Evolutionary conservation across 83 land plant species (phyloP).

Genomic region (Diphasiastrum complanatum): DNA sequence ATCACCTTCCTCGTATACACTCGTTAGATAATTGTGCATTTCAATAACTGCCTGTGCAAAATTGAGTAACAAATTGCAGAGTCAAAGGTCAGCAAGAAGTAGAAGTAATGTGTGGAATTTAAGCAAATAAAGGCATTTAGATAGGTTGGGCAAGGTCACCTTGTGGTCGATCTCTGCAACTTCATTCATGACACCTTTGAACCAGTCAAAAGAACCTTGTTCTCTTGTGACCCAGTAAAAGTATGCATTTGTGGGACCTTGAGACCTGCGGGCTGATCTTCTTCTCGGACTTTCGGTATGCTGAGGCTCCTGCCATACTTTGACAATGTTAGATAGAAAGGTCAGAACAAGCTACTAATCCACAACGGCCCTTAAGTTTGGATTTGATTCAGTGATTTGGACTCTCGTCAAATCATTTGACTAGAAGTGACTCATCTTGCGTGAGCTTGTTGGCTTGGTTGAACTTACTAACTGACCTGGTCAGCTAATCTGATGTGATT

Average conservation of each 20-base stretch:
- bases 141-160: conserved; percentile 36
- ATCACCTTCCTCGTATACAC: conserved; percentile 92
- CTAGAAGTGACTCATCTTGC: too few relatives aligned
- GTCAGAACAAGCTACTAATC: too few relatives aligned
- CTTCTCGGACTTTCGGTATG: conserved; percentile 29
- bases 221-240: conserved; percentile 94
- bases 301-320: background rate
- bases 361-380: too few relatives aligned
- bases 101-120: too few relatives aligned
- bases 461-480: conserved; percentile 35
- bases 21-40: conserved; percentile 87
- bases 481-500: conserved; percentile 44
- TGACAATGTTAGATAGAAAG: background rate
- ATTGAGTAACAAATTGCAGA: too few relatives aligned
- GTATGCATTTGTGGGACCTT: conserved; percentile 73
- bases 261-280: conserved; percentile 35
- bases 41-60: conserved; percentile 61
- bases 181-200: conserved; percentile 90
- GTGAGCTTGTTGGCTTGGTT: too few relatives aligned
- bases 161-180: conserved; percentile 75
- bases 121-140: too few relatives aligned
- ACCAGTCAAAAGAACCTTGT: conserved; percentile 97
- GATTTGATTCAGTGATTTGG: conserved; percentile 17
- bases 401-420: background rate
- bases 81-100: too few relatives aligned